Base-by-base conservation (phyloP, 106 monocot genomes). In the Amphibolis antarctica region DNA sequence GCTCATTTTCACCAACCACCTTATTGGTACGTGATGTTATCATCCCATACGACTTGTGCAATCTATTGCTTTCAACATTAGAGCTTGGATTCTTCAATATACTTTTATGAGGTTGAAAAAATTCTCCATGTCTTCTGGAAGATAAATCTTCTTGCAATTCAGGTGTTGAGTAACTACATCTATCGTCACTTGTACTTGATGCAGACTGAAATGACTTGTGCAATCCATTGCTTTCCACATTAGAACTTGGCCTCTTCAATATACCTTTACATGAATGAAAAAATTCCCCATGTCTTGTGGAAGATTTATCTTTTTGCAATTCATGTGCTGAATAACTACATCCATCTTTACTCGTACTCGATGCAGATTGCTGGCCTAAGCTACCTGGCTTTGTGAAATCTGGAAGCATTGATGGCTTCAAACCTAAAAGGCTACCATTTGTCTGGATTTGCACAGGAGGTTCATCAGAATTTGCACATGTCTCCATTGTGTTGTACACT, bases 401-500 rank as follows among this genome's bases (percentile, higher is more conserved):
- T 72, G 73, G 83, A 74, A 91, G 98, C 77, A 91, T 99, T 59
- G 91, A 99, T 71, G 98, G 98, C 42, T 82, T 76, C 63, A 99
- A 66, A 60, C 98, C 98, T 53, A 99, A 80, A 73, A 99, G 91
- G 11, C 84, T 76, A 67, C 82, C 98, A 79, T 99, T 99, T 53
- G 91, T 91, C 98, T 91, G 91, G 36, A 91, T 73, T 27, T 66
- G 74, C 55, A 75, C 49, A 22, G 80, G 72, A 63, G 82, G 62
- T 19, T 64, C 29, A 28, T 42, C 60, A 68, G 55, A 46, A 61
- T 21, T 45, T 31, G 66, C 64, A 44, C 42, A 50, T 11, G 21
- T 67, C 52, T 31, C 45, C 20, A 17, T 5, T 52, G 3, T 5
- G n/a, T 20, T 52, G 18, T n/a, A 12, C 52, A 36, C 10, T 18